A percentile compares a stretch with the other conserved stretches of the same genome.
Evolutionary conservation across 1,284 basidiomycete species (phyloP).

Genomic region (Neonothopanus nambi): DNA sequence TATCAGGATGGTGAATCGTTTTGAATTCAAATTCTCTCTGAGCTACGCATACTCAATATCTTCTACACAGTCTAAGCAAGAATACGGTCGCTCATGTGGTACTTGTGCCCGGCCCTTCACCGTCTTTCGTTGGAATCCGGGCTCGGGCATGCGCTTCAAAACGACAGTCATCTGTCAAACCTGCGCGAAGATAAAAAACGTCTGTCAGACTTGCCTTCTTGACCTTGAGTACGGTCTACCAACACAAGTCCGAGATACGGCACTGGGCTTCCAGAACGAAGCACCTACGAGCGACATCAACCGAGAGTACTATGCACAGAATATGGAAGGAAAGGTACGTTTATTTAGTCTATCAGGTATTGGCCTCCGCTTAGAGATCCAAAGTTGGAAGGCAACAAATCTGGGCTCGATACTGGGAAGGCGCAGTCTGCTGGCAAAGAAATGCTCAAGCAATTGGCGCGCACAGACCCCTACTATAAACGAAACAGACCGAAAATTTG

Average conservation of each 20-base stretch:
- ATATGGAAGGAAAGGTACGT: conserved; percentile 86
- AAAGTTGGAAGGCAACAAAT: conserved; percentile 69
- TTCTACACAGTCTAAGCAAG: conserved; percentile 82
- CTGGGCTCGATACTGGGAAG: conserved; percentile 65
- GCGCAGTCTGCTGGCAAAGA: conserved; percentile 87
- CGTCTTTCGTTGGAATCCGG: conserved; percentile 98
- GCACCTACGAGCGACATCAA: conserved; percentile 97
- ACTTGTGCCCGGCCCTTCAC: conserved; percentile 96
- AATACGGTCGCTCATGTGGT: conserved; percentile 92
- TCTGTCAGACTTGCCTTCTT: conserved; percentile 96
- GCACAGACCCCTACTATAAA: conserved; percentile 96
- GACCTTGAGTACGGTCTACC: conserved; percentile 96
- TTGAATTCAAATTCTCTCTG: not conserved
- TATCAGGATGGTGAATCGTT: conserved; percentile 75
- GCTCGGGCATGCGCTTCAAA: conserved; percentile 91
- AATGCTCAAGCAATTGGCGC: conserved; percentile 91
- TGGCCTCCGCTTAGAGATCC: not conserved
- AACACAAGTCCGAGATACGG: conserved; percentile 96
- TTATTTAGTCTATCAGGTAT: not conserved
- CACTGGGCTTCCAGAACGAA: conserved; percentile 82
- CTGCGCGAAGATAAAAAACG: conserved; percentile 98
- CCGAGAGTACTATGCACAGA: conserved; percentile 96
- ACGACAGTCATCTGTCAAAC: conserved; percentile 99
- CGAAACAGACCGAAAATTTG: conserved; percentile 93
- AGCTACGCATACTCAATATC: conserved; percentile 6